Conservation (phyloP, 2,329 filamentous ascomycete genomes). For the Colletotrichum salicis region DNA sequence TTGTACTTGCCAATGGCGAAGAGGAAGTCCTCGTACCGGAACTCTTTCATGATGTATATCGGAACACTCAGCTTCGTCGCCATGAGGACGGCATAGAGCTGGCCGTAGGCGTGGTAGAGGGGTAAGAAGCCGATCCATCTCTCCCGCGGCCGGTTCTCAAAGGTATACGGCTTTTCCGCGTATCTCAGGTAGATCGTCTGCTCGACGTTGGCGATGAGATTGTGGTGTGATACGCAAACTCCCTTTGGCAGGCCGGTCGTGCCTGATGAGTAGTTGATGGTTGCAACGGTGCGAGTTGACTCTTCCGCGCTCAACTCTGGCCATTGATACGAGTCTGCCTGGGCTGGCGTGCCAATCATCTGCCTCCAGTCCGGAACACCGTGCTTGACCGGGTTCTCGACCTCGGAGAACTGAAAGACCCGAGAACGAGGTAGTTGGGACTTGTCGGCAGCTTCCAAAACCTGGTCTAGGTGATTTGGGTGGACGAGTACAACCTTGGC, state of each 20-base stretch:
- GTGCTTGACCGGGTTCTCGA: conserved; percentile 40
- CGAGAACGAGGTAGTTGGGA: conserved; percentile 51
- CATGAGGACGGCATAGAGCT: conserved; percentile 62
- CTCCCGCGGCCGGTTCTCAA: conserved; percentile 52
- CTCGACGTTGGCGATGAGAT: conserved; percentile 60
- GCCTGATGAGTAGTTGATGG: conserved; percentile 62
- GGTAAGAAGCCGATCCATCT: conserved; percentile 71
- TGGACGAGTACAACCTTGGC: conserved; percentile 62
- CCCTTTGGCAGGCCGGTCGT: conserved; percentile 64
- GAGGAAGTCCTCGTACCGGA: conserved; percentile 64
- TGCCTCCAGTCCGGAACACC: conserved; percentile 55
- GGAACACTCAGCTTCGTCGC: conserved; percentile 55
- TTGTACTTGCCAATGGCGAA: conserved; percentile 59
- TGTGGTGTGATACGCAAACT: conserved; percentile 60
- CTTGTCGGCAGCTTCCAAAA: conserved; percentile 55
- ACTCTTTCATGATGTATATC: conserved; percentile 68
- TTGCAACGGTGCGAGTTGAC: conserved; percentile 49
- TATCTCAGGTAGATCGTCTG: conserved; percentile 60
- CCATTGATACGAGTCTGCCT: conserved; percentile 53
- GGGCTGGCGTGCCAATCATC: conserved; percentile 47
- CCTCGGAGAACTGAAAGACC: conserved; percentile 62
- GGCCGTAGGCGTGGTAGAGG: conserved; percentile 71
- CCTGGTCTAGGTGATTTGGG: conserved; percentile 54
- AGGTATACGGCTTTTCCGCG: conserved; percentile 47
- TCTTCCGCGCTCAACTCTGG: conserved; percentile 48